Base-by-base conservation (phyloP, 140 eudicot genomes). In the Anethum foeniculum region DNA sequence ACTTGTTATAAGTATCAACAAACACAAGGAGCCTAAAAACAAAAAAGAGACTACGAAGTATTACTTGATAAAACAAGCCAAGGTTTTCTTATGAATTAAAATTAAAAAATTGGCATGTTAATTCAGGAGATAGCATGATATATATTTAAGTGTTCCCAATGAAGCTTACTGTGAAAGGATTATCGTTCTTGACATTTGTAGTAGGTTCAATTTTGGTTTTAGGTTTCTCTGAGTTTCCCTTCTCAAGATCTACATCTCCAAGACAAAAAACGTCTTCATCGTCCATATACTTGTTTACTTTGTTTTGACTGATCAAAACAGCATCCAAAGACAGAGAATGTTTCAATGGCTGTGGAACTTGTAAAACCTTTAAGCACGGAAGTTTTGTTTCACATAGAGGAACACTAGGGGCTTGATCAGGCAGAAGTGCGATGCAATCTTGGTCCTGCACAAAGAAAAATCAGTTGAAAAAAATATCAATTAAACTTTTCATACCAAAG, bases 141-240 rank as follows among this genome's bases (percentile, higher is more conserved):
- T 30, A 76, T 15, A 10, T 7, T 25, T 6, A 2, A 46, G 74
- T n/a, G 18, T 25, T 27, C 41, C 21, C 38, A 47, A 56, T 16
- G 43, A 76, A 75, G 83, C 96, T 80, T 87, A 93, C 95, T 76
- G 82, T 82, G 25, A 83, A 83, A 73, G 80, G 75, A 83, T 84
- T 90, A 76, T 87, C 88, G 71, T 73, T 86, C 84, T 93, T 90
- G 58, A 87, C 52, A 79, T 48, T 81, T 47, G 75, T 79, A 80
- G 47, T 78, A 25, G 85, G 48, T 81, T 85, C 92, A 46, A 80
- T 86, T 47, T 68, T 85, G 52, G 65, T 81, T 77, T 75, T 85
- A 39, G 86, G 80, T 18, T 80, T 78, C 82, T 86, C 98, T 4
- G 83, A 75, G 72, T 77, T 90, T 85, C 97, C 96, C 75, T 87